Conservation (phyloP, 768 basidiomycete genomes). For the Tylopilus subfusipes region DNA sequence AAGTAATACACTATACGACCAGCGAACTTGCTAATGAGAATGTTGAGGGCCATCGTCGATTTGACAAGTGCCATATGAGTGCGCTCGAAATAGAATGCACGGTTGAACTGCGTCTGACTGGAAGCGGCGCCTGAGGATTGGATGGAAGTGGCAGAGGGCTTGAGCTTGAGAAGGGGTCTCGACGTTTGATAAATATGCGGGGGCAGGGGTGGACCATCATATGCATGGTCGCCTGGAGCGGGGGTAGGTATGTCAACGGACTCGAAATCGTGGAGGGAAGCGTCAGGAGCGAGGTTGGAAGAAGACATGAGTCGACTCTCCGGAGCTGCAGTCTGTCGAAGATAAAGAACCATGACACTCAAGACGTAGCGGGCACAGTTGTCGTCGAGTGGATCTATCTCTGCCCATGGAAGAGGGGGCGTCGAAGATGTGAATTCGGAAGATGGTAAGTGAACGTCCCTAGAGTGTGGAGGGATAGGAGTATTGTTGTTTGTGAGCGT, state of each 20-base stretch:
- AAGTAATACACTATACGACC: conserved; percentile 82
- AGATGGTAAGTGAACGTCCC: conserved; percentile 37
- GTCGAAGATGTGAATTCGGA: conserved; percentile 37
- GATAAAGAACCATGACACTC: conserved; percentile 78
- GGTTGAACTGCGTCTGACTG: conserved; percentile 22
- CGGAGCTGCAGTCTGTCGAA: conserved; percentile 62
- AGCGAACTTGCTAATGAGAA: conserved; percentile 64
- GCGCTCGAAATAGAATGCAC: conserved; percentile 48
- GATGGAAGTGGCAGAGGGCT: conserved; percentile 40
- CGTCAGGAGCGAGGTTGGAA: conserved; percentile 57
- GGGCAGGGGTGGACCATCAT: conserved; percentile 31
- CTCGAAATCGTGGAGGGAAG: conserved; percentile 71
- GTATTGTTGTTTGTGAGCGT: conserved; percentile 32
- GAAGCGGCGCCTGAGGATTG: conserved; percentile 37
- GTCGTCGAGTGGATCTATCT: conserved; percentile 76
- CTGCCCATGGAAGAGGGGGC: conserved; percentile 47
- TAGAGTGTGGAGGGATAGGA: conserved; percentile 33
- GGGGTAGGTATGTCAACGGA: conserved; percentile 41
- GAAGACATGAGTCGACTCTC: conserved; percentile 58
- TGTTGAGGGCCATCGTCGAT: conserved; percentile 52
- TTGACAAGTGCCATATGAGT: conserved; percentile 60
- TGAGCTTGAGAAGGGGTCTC: conserved; percentile 31
- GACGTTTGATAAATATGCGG: conserved; percentile 39
- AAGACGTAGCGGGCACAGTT: conserved; percentile 76
- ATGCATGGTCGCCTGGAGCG: conserved; percentile 18